phyloP scores from a whole-genome alignment of 2,329 filamentous ascomycete species.

The Colletotrichum echinochloae region DNA sequence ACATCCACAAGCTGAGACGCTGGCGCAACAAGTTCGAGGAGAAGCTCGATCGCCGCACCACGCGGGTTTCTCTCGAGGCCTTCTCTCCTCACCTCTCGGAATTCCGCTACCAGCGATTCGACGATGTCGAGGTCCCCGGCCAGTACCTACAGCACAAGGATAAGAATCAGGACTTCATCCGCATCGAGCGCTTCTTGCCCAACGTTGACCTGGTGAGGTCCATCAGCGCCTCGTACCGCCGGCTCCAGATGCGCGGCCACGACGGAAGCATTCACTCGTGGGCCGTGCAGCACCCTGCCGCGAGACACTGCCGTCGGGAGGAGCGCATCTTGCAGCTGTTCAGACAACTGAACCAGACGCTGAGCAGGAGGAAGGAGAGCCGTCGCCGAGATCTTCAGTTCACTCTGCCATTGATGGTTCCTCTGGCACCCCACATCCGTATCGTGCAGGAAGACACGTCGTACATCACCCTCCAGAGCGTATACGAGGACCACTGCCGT shows the following conservation, averaged over 20 bases:
- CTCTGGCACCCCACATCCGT: conserved; percentile 91
- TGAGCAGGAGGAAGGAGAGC: conserved; percentile 94
- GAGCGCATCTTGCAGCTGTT: conserved; percentile 97
- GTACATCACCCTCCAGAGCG: conserved; percentile 92
- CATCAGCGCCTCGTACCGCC: conserved; percentile 89
- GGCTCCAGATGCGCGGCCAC: conserved; percentile 95
- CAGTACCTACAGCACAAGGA: conserved; percentile 98
- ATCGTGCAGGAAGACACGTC: conserved; percentile 96
- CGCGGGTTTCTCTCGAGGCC: conserved; percentile 80
- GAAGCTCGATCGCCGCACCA: conserved; percentile 87
- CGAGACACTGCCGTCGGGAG: conserved; percentile 90
- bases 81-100: conserved; percentile 94
- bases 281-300: conserved; percentile 94
- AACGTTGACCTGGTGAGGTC: conserved; percentile 93
- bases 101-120: conserved; percentile 97
- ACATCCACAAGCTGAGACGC: conserved; percentile 94
- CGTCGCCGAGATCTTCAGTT: conserved; percentile 94
- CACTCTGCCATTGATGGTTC: conserved; percentile 94
- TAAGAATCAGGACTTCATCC: conserved; percentile 98
- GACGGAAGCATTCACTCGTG: conserved; percentile 98
- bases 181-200: conserved; percentile 96
- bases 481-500: conserved; percentile 97
- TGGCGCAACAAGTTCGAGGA: conserved; percentile 99
- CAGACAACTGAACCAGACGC: conserved; percentile 93
- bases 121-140: conserved; percentile 97